Conservation (phyloP, 176 grass and related monocot genomes). For the Echinochloa phyllopogon region DNA sequence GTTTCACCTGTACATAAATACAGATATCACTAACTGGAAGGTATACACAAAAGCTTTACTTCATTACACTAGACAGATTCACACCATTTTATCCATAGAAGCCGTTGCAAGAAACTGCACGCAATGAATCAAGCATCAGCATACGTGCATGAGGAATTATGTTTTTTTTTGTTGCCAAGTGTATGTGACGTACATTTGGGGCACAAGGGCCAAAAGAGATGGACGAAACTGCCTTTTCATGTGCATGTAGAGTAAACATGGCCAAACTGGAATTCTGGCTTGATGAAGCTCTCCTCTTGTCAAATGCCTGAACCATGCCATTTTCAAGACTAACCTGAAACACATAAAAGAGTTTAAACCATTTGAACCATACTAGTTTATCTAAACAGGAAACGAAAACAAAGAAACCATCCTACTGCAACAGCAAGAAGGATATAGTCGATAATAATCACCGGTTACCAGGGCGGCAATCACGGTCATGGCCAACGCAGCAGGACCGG, state of each 20-base stretch:
- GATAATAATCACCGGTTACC: too few relatives aligned
- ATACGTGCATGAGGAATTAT: not conserved
- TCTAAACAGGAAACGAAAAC: too few relatives aligned
- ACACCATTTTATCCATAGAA: constrained; percentile 65
- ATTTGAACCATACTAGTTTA: too few relatives aligned
- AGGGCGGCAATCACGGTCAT: too few relatives aligned
- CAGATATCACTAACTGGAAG: not conserved
- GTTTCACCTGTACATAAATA: constrained; percentile 53
- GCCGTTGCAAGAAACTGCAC: constrained; percentile 64
- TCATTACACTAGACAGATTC: not conserved
- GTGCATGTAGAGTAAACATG: constrained; percentile 79
- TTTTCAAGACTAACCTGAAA: constrained; percentile 82
- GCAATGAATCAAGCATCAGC: not conserved
- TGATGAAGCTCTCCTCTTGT: constrained; percentile 63
- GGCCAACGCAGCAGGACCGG: too few relatives aligned
- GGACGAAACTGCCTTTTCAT: constrained; percentile 55
- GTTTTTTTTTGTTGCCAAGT: too few relatives aligned
- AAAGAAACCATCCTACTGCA: too few relatives aligned
- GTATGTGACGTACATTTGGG: constrained; percentile 58
- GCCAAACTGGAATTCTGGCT: constrained; percentile 34
- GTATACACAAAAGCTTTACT: not conserved
- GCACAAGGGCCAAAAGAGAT: constrained; percentile 44
- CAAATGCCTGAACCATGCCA: constrained; percentile 79
- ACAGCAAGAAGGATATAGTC: too few relatives aligned
- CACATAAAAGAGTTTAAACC: not conserved